phyloP scores from a whole-genome alignment of 1,139 yeast species.

The Candida mesenterica region DNA sequence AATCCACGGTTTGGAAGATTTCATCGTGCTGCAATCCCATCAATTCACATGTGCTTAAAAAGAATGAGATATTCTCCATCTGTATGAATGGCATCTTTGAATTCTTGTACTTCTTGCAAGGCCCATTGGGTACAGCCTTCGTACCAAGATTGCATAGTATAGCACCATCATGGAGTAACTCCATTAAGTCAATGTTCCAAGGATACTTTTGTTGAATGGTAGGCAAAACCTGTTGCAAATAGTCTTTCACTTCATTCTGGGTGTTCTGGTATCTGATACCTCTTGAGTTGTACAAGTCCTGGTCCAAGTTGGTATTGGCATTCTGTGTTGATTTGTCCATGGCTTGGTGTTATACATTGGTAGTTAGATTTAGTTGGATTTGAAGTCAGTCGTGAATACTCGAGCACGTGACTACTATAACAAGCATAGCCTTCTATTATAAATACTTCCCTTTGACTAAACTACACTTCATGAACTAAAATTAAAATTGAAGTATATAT shows the following conservation, averaged over 20 bases:
- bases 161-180: slow-evolving; percentile 63
- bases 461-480: no score
- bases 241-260: slow-evolving; percentile 47
- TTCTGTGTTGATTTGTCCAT: slow-evolving; percentile 13
- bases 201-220: slow-evolving; percentile 11
- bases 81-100: slow-evolving; percentile 82
- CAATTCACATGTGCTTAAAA: slow-evolving; percentile 55
- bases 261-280: slow-evolving; percentile 46
- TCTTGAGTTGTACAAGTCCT: slow-evolving; percentile 51
- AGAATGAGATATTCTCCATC: slow-evolving; percentile 84
- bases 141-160: slow-evolving; percentile 54
- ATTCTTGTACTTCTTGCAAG: slow-evolving; percentile 46
- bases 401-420: no score
- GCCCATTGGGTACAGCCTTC: slow-evolving; percentile 29
- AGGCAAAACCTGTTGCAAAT: slow-evolving; percentile 26
- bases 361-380: background rate
- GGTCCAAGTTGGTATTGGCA: slow-evolving; percentile 53
- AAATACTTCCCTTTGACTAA: no score
- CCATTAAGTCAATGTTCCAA: slow-evolving; percentile 39
- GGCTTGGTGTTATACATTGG: slow-evolving; percentile 2
- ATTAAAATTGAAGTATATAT: no score
- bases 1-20: slow-evolving; percentile 76
- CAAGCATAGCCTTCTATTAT: no score
- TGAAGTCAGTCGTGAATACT: background rate
- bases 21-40: slow-evolving; percentile 83